Conservation (phyloP, 257 asterid genomes). For the Gentiana macrophylla region DNA sequence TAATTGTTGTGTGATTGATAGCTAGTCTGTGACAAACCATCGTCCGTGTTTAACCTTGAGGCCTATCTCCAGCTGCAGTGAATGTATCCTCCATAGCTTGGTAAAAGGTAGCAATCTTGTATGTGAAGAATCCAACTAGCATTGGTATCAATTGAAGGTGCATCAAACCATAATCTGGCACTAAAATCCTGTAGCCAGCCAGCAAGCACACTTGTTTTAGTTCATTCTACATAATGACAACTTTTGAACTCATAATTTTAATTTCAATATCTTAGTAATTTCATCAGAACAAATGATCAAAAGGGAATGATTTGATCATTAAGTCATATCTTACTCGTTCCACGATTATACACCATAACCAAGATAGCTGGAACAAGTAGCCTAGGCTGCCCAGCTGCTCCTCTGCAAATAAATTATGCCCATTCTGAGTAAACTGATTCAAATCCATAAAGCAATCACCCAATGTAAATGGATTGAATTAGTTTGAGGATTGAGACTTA, state of each 20-base stretch:
- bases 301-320: background rate
- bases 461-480: too few species aligned
- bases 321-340: constrained; percentile 55
- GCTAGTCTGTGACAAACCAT: too few species aligned
- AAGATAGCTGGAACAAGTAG: constrained; percentile 69
- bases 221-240: background rate
- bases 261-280: background rate
- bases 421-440: background rate
- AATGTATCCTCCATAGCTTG: constrained; percentile 64
- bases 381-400: constrained; percentile 83
- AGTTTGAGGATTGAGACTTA: constrained; percentile 20
- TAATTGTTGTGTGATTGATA: too few species aligned
- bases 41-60: constrained; percentile 27
- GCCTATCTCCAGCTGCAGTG: constrained; percentile 22
- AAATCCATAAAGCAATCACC: too few species aligned
- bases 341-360: constrained; percentile 85
- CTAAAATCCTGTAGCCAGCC: constrained; percentile 50
- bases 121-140: constrained; percentile 89
- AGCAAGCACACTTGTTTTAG: background rate
- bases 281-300: too few species aligned
- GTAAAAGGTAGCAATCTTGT: constrained; percentile 77
- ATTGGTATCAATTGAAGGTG: constrained; percentile 79
- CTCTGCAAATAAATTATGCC: constrained; percentile 23
- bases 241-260: background rate
- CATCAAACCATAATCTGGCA: constrained; percentile 71